Evolutionary conservation across 2,329 filamentous ascomycete genomes (phyloP).

Genomic region (Aspergillus cejpii): DNA sequence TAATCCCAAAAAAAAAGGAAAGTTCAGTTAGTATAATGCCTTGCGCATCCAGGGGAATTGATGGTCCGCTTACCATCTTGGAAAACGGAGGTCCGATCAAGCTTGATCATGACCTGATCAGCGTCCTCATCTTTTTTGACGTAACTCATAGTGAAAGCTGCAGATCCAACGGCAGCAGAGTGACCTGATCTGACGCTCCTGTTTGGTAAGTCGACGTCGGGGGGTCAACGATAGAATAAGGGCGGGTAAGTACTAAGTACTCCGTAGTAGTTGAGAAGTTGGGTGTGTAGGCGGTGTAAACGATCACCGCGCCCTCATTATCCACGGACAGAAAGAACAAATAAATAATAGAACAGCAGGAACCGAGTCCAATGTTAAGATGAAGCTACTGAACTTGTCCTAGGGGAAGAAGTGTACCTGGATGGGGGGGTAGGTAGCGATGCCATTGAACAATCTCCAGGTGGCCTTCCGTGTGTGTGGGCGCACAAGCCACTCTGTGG

Average conservation of each 20-base stretch:
- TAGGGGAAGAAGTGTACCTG: slow-evolving; percentile 2
- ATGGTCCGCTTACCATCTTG: slow-evolving; percentile 71
- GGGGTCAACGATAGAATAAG: slow-evolving; percentile 16
- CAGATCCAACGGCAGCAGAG: slow-evolving; percentile 27
- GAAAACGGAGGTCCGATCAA: slow-evolving; percentile 95
- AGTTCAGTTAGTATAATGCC: slow-evolving; percentile 16
- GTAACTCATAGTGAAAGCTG: slow-evolving; percentile 66
- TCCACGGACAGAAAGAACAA: slow-evolving; percentile 11
- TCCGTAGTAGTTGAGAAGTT: slow-evolving; percentile 10
- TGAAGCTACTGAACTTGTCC: slow-evolving; percentile 1
- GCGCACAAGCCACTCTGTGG: slow-evolving; percentile 21
- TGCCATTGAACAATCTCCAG: slow-evolving; percentile 27
- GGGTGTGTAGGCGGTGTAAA: slow-evolving; percentile 19
- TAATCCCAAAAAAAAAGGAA: slow-evolving; percentile 1
- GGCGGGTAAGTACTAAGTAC: slow-evolving; percentile 15
- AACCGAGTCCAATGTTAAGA: slow-evolving; percentile 5
- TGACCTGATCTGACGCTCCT: slow-evolving; percentile 10
- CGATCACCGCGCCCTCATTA: slow-evolving; percentile 30
- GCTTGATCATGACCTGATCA: slow-evolving; percentile 87
- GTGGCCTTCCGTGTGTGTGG: slow-evolving; percentile 38
- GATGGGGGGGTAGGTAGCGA: slow-evolving; percentile 15
- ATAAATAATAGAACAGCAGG: slow-evolving; percentile 6
- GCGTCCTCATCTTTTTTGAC: slow-evolving; percentile 99
- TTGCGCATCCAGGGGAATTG: slow-evolving; percentile 20
- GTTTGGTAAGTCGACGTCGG: slow-evolving; percentile 5